Base-by-base conservation (phyloP, 192 early-diverging fungal genomes). In the Helicostylum pulchrum region DNA sequence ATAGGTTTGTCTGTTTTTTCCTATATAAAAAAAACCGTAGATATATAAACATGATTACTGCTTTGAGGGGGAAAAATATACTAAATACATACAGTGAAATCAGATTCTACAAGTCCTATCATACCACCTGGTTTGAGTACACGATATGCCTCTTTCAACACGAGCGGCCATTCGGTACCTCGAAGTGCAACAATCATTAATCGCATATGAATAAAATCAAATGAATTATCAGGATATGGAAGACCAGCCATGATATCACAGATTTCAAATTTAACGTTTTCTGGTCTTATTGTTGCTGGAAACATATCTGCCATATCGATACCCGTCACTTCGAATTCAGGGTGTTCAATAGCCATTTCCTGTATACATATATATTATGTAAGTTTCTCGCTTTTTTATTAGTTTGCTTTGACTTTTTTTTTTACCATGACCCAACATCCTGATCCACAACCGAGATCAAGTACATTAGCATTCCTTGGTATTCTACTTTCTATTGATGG, bases 401-500 rank as follows among this genome's bases (percentile, higher is more conserved):
- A n/a, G 34, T 7, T 39, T 39, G 9, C 9, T 39, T 39, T 39
- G 1, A 39, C 4, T 39, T 39, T 39, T 23, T 12, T 21, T 44
- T 34, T 53, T 63, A 63, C 75, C 44, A 75, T 49, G 7, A 65
- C 61, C 77, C 77, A 78, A 10, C 66, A 62, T 19, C 70, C 69
- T 1, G 73, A 70, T 31, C 77, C 77, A 66, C 77, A 77, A 19
- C 76, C 72, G 10, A 77, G 54, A 70, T 77, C 76, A 36, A 76
- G 66, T 43, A 64, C 52, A 17, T 42, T 20, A 12, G 62, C 50
- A 53, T 62, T 31, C 31, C 21, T 10, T 34, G 61, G 48, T 50
- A 62, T 20, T 51, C 7, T 12, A 34, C 31, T 12, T 36, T 48
- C 26, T 23, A 52, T 19, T 36, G 30, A 20, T 19, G 61, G 47